Evolutionary conservation across 75 land plant species (phyloP).

Genomic region (Selaginella tamariscina): DNA sequence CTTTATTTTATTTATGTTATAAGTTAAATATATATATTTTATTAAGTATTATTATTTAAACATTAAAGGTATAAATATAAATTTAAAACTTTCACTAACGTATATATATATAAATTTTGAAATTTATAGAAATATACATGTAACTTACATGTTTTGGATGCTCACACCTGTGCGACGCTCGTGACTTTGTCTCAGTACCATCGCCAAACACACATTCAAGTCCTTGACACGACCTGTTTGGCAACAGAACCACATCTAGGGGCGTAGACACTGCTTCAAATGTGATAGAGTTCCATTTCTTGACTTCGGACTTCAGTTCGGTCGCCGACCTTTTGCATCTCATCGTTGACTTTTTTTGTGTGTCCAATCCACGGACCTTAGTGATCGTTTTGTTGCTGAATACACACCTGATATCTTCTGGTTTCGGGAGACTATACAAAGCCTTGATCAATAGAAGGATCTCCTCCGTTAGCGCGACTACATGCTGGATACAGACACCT

Average conservation of each 20-base stretch:
- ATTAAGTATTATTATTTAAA: no score
- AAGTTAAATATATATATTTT: no score
- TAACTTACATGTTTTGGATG: slow-evolving; percentile 28
- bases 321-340: slow-evolving; percentile 25
- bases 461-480: slow-evolving; percentile 39
- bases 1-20: no score
- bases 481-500: slow-evolving; percentile 11
- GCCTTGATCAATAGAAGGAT: slow-evolving; percentile 29
- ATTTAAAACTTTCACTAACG: no score
- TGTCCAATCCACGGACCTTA: slow-evolving; percentile 18
- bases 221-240: slow-evolving; percentile 10
- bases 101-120: no score
- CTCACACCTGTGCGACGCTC: slow-evolving; percentile 48
- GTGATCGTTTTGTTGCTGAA: slow-evolving; percentile 26
- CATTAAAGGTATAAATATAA: no score
- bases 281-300: slow-evolving; percentile 32
- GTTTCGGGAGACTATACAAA: not conserved
- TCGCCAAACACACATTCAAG: slow-evolving; percentile 44
- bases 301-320: slow-evolving; percentile 10
- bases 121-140: no score
- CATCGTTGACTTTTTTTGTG: slow-evolving; percentile 17
- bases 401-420: slow-evolving; percentile 17
- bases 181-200: slow-evolving; percentile 41
- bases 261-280: slow-evolving; percentile 51
- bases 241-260: slow-evolving; percentile 32